phyloP scores from a whole-genome alignment of 2,329 filamentous ascomycete genomes.

The Leptographium lundbergii region DNA sequence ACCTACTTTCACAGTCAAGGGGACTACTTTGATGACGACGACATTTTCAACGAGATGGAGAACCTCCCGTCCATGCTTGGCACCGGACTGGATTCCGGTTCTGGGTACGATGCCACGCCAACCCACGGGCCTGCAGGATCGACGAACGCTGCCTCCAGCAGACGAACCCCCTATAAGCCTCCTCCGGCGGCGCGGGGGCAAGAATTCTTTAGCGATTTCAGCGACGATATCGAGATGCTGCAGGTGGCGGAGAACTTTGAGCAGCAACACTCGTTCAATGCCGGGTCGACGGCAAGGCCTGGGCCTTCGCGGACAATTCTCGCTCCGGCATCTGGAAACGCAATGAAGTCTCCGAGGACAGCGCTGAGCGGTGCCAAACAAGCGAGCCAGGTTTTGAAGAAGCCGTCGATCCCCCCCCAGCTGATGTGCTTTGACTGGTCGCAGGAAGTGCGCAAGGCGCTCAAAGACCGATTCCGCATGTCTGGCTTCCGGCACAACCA shows the following conservation, averaged over 20 bases:
- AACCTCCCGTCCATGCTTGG: conserved; percentile 2
- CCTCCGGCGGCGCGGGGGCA: neutral
- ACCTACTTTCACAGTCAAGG: neutral
- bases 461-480: conserved; percentile 75
- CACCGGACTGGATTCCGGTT: neutral
- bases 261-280: conserved; percentile 19
- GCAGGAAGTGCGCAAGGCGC: conserved; percentile 63
- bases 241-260: conserved; percentile 39
- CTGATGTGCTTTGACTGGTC: conserved; percentile 70
- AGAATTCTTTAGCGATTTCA: conserved; percentile 17
- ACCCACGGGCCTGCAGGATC: neutral
- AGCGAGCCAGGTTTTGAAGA: conserved; percentile 13
- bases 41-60: conserved; percentile 11
- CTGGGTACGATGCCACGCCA: neutral
- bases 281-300: conserved; percentile 12
- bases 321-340: conserved; percentile 37
- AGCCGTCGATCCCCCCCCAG: conserved; percentile 30
- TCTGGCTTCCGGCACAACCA: conserved; percentile 83
- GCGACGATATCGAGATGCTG: conserved; percentile 31
- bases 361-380: conserved; percentile 22
- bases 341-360: conserved; percentile 18
- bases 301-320: conserved; percentile 24
- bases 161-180: neutral
- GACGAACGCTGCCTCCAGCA: neutral
- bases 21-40: conserved; percentile 15